Evolutionary conservation across 805 yeast genomes (phyloP), one percentile per base, ranked within the genome.

Genomic region (Priceomyces melissophilus): DNA sequence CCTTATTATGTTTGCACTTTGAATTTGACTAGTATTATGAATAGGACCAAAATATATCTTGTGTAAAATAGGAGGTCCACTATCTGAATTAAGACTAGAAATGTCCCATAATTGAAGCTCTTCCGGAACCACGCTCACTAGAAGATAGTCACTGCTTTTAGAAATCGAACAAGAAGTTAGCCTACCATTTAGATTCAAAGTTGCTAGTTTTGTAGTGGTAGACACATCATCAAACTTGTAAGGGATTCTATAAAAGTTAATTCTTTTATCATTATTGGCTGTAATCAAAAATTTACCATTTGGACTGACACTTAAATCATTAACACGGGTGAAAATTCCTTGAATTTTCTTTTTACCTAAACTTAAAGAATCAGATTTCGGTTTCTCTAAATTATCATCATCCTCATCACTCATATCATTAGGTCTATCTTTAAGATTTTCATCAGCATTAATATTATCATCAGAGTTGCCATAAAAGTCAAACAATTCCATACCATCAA

Each of bases 81-180:
- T 14, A 14, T 37, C 34, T 27, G 49, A 60, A 30, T 36, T n/a
- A 4, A 61, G 32, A 10, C 47, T 44, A 2, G 67, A 60, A 45
- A 85, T 77, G 48, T 87, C 87, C 95, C 96, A 87, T 3, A 88
- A 63, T 51, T 87, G 93, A 7, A 88, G 59, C 54, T 85, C 93
- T 52, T 84, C 88, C 0, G 87, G 84, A 11, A 80, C 78, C 13
- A 82, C 75, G 50, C 81, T 86, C 16, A 87, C 69, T 32, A 88
- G 61, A 44, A 77, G 65, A 32, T 69, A 69, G 27, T 81, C 73
- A 20, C 84, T 84, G 37, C 60, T 61, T 2, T 60, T 56, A 0
- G 89, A 80, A 1, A 80, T 63, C 0, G 81, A 65, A 28, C 89
- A 75, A 3, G 87, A 79, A 0, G 91, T 84, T 48, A 84, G 67